Evolutionary conservation across 2,329 filamentous ascomycete species (phyloP), one percentile per base, ranked within the genome.

Genomic region (Hypoxylon sp.): DNA sequence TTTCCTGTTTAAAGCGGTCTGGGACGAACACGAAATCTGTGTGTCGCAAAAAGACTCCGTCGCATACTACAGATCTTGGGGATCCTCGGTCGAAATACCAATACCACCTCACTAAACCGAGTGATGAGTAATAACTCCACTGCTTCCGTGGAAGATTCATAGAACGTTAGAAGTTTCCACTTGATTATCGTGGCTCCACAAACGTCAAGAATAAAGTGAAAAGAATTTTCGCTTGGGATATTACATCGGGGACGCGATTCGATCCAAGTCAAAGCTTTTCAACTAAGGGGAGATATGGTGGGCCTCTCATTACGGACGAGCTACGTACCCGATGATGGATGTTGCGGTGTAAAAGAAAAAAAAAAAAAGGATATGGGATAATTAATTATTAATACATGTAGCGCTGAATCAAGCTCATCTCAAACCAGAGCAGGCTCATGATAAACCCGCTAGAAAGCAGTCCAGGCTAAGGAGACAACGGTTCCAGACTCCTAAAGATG

Each of bases 151-250:
- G 59, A 61, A 61, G 51, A 51, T 29, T 57, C 56, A 43, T 61
- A 55, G 59, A 61, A 61, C 53, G 38, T 42, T 51, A 23, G 26
- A 51, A 54, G 53, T 54, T 51, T 54, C 52, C 52, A 51, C 49
- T 53, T 45, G 27, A 51, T 53, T 51, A 36, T 59, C 49, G 49
- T 54, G 49, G 42, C 52, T 59, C 56, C 56, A 57, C 52, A 45
- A 27, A 54, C 38, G 17, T 49, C 32, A 48, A 26, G 38, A 42
- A 45, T 30, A 50, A 57, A 54, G 43, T 43, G 42, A 36, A 51
- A 46, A 51, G 34, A 46, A 38, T 52, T 56, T 59, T 59, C 37
- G 41, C 19, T 17, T 56, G 45, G 51, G 41, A 55, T 51, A 59
- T 59, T 56, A 56, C 15, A 36, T 20, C 51, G 41, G 44, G 29